Evolutionary conservation across 768 basidiomycete genomes (phyloP), one percentile per base, ranked within the genome.

Genomic region (Fibroporia radiculosa): DNA sequence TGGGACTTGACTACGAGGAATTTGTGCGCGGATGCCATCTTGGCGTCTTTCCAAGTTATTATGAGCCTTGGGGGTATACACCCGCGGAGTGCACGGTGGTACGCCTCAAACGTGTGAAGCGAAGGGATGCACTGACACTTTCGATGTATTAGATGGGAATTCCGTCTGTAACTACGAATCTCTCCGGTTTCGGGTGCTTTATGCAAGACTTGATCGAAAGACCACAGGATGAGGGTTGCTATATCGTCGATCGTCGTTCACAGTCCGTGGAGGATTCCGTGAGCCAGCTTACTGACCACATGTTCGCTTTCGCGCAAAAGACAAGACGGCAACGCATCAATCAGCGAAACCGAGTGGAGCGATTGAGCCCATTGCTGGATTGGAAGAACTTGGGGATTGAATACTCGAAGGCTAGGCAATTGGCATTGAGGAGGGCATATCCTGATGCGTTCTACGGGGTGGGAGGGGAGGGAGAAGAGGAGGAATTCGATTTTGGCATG

Each of bases 71-170:
- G 90, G 90, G 90, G 0, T 96, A 96, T 60, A 96, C 92, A 1
- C 95, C 95, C 1, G 95, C 95, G 1, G 95, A 98, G 62, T 98
- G 96, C 62, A 98, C 96, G n/a, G 96, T 99, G 28, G 84, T 86
- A 66, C 52, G 84, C 70, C 23, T 38, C 27, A 18, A 18, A 38
- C 20, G 20, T 4, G 11, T 18, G 5, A 3, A 22, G 6, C 14
- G 20, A 4, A 4, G 34, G 5, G 4, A 8, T 42, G 13, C 23
- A 22, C 26, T 6, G 20, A 32, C 18, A 22, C 23, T 43, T 6
- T n/a, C 14, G 18, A 27, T 25, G 4, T 40, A 32, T 27, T 53
- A 87, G 82, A 99, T 99, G 96, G 96, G 96, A 49, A 92, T 99
- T 40, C 96, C 96, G 0, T 89, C 85, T 26, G 82, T 98, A 41